phyloP scores from a whole-genome alignment of 1,284 basidiomycete genomes.

The Ustanciosporium gigantosporum region DNA sequence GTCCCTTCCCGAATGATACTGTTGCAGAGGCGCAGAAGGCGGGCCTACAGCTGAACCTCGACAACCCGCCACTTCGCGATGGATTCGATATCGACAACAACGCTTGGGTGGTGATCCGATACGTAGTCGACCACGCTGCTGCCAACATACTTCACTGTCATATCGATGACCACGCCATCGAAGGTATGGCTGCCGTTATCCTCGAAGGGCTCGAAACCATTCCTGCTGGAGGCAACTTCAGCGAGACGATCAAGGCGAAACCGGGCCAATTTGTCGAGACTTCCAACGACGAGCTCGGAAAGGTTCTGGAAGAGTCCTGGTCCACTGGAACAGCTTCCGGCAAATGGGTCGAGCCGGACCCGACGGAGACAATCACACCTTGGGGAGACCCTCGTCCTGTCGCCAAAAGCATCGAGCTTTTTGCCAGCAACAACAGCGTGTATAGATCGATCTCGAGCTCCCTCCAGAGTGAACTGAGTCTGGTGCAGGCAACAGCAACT shows the following conservation, averaged over 20 bases:
- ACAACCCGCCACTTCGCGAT: constrained; percentile 37
- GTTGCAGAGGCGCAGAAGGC: constrained; percentile 19
- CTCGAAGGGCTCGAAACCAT: constrained; percentile 43
- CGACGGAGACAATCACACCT: constrained; percentile 20
- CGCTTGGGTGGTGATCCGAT: constrained; percentile 40
- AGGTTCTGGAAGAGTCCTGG: constrained; percentile 12
- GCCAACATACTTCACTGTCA: constrained; percentile 46
- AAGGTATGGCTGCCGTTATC: constrained; percentile 42
- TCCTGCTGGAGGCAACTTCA: constrained; percentile 30
- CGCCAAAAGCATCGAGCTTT: constrained; percentile 25
- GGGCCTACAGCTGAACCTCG: constrained; percentile 22
- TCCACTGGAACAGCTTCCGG: constrained; percentile 8
- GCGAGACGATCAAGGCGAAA: constrained; percentile 12
- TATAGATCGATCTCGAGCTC: constrained; percentile 20
- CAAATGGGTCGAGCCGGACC: constrained; percentile 16
- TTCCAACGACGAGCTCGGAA: constrained; percentile 21
- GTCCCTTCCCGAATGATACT: constrained; percentile 26
- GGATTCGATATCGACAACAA: constrained; percentile 41
- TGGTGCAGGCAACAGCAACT: constrained; percentile 16
- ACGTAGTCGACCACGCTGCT: constrained; percentile 31
- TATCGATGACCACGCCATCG: constrained; percentile 41
- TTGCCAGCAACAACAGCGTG: constrained; percentile 38
- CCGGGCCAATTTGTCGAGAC: constrained; percentile 21
- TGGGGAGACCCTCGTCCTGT: constrained; percentile 37
- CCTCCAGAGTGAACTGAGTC: constrained; percentile 14